Percentiles rank a stretch among this genome's conserved stretches.
Conservation (phyloP, 2,329 filamentous ascomycete species). For the Fonsecaea multimorphosa region DNA sequence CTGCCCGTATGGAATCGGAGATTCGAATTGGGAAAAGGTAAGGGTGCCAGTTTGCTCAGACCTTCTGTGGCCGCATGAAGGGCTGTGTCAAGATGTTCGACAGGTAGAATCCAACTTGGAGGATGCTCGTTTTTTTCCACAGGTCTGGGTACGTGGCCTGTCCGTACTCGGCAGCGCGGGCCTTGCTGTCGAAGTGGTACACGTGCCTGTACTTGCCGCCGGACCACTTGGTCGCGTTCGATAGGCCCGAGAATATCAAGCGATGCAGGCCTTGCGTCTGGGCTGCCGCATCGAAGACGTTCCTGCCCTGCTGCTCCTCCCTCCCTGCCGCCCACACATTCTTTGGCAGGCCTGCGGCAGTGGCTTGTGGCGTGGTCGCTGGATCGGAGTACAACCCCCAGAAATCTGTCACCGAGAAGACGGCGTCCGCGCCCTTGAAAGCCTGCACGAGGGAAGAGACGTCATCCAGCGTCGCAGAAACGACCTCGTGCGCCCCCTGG, state of each 20-base stretch:
- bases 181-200: conserved; percentile 62
- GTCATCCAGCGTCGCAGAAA: conserved; percentile 44
- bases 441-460: conserved; percentile 41
- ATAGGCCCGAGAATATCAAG: conserved; percentile 60
- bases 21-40: too few relatives aligned
- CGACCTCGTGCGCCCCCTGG: conserved; percentile 42
- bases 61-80: conserved; percentile 21
- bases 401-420: conserved; percentile 64
- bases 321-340: conserved; percentile 56
- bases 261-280: conserved; percentile 51
- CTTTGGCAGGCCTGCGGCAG: conserved; percentile 8
- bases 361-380: conserved; percentile 42
- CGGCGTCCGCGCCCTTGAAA: conserved; percentile 54
- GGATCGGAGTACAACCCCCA: conserved; percentile 59
- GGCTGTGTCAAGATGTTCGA: conserved; percentile 10
- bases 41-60: too few relatives aligned
- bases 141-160: conserved; percentile 51
- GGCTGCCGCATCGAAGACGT: conserved; percentile 62
- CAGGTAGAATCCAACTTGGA: conserved; percentile 28
- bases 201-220: conserved; percentile 55
- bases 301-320: conserved; percentile 60
- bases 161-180: conserved; percentile 57
- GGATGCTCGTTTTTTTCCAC: conserved; percentile 54
- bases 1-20: too few relatives aligned
- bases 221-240: conserved; percentile 56